Conservation (phyloP, 129 eudicot species). For the Helianthus tuberosus region DNA sequence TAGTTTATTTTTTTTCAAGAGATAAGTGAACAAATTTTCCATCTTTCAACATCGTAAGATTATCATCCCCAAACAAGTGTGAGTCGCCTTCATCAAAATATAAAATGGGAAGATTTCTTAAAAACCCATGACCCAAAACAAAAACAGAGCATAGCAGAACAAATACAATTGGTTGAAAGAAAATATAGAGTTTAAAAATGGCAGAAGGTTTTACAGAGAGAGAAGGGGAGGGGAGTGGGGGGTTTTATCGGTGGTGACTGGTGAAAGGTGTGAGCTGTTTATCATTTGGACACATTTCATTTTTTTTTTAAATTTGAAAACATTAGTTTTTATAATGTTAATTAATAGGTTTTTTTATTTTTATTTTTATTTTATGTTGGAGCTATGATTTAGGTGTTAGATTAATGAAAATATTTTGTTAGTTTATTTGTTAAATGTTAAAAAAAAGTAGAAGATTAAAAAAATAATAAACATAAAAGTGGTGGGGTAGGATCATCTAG, state of each 20-base stretch:
- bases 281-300: constrained; percentile 33
- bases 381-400: no score
- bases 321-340: not conserved
- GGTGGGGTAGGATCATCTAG: no score
- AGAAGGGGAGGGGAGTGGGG: no score
- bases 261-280: no score
- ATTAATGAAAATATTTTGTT: no score
- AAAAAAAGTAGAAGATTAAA: no score
- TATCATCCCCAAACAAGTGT: constrained; percentile 76
- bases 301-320: not conserved
- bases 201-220: constrained; percentile 19
- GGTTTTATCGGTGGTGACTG: no score
- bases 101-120: constrained; percentile 63
- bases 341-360: not conserved
- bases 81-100: no score
- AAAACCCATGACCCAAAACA: constrained; percentile 45
- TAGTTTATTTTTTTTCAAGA: no score
- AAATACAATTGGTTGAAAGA: constrained; percentile 7
- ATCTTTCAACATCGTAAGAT: constrained; percentile 71
- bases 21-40: constrained; percentile 84
- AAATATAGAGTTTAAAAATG: not conserved
- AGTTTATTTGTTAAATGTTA: no score
- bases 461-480: no score
- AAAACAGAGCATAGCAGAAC: constrained; percentile 43
- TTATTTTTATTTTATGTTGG: no score